Evolutionary conservation across 768 basidiomycete species (phyloP).

Genomic region (Daedalea quercina): DNA sequence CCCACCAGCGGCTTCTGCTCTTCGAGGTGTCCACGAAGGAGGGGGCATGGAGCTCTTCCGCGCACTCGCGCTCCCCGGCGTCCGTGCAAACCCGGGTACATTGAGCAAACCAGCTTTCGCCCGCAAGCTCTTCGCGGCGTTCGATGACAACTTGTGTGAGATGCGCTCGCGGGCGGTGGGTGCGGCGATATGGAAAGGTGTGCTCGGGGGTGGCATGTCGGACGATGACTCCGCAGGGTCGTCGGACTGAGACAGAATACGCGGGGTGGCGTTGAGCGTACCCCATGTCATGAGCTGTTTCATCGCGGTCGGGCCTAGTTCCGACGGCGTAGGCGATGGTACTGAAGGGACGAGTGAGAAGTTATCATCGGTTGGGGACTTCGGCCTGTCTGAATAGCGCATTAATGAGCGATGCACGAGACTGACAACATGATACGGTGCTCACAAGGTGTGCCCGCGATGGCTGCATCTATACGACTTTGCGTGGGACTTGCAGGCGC

Average conservation of each 20-base stretch:
- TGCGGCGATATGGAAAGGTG: slow-evolving; percentile 74
- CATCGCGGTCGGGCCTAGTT: slow-evolving; percentile 75
- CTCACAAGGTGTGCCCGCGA: slow-evolving; percentile 83
- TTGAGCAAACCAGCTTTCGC: slow-evolving; percentile 65
- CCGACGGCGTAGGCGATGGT: slow-evolving; percentile 80
- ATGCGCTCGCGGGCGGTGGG: slow-evolving; percentile 77
- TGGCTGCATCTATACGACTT: slow-evolving; percentile 88
- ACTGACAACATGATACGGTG: slow-evolving; percentile 22
- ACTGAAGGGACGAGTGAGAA: slow-evolving; percentile 80
- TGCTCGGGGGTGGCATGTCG: slow-evolving; percentile 36
- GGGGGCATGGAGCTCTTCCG: slow-evolving; percentile 62
- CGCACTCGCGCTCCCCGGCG: slow-evolving; percentile 30
- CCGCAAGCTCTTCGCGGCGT: slow-evolving; percentile 75
- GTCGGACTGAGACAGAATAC: slow-evolving; percentile 64
- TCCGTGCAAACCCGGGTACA: slow-evolving; percentile 28
- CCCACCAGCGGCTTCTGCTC: slow-evolving; percentile 63
- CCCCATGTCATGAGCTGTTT: slow-evolving; percentile 99
- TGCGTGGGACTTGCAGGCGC: slow-evolving; percentile 85
- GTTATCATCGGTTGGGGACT: slow-evolving; percentile 43
- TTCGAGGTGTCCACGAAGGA: slow-evolving; percentile 72
- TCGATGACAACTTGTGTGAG: slow-evolving; percentile 74
- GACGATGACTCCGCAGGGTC: slow-evolving; percentile 37
- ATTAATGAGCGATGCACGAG: slow-evolving; percentile 2
- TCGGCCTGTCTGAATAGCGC: slow-evolving; percentile 49
- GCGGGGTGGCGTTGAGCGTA: slow-evolving; percentile 85